A percentile compares a stretch with the other conserved stretches of the same genome.
Conservation (phyloP, 2,329 filamentous ascomycete genomes). For the Ceratocystis colombiana region DNA sequence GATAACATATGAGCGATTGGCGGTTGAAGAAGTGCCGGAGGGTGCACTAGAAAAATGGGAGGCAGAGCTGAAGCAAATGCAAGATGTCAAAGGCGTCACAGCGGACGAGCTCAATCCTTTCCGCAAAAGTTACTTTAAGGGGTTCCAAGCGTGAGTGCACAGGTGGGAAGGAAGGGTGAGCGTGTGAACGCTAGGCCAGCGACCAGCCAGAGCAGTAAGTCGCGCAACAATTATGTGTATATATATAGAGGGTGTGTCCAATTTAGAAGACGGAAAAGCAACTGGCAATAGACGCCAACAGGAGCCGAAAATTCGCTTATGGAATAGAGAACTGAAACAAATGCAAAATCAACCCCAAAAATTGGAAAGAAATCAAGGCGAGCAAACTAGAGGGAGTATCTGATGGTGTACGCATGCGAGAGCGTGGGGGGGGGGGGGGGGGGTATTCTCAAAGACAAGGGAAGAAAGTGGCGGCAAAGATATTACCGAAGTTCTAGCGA, state of each 20-base stretch:
- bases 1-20: constrained; percentile 70
- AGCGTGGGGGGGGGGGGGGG: not conserved
- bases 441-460: not conserved
- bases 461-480: not conserved
- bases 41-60: constrained; percentile 34
- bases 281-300: constrained; percentile 15
- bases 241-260: not conserved
- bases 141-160: constrained; percentile 37
- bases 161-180: constrained; percentile 3
- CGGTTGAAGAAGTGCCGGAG: constrained; percentile 46
- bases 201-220: too few relatives aligned
- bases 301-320: not conserved
- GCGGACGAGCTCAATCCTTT: constrained; percentile 53
- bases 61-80: constrained; percentile 25
- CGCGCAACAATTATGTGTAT: not conserved
- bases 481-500: constrained; percentile 65
- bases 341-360: constrained; percentile 15
- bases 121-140: constrained; percentile 48
- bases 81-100: constrained; percentile 37
- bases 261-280: constrained; percentile 9
- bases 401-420: not conserved
- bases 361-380: constrained; percentile 4
- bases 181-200: constrained; percentile 13
- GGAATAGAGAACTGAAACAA: not conserved
- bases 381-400: constrained; percentile 22